Conservation (phyloP, 805 yeast species). For the Lipomyces lipofer region DNA sequence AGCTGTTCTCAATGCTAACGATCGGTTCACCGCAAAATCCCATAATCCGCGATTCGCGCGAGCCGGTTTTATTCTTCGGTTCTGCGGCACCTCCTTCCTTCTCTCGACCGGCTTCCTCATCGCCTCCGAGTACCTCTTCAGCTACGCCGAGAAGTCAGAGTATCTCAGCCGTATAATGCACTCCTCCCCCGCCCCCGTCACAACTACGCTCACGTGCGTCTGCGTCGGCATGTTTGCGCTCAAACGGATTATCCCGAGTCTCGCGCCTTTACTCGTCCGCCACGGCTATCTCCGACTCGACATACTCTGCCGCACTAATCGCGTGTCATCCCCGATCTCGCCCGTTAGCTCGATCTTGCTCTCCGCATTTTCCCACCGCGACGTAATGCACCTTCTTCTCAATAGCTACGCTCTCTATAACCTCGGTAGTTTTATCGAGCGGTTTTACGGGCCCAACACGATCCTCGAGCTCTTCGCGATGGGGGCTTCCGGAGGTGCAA, state of each 20-base stretch:
- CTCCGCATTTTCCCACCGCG: slow-evolving; percentile 27
- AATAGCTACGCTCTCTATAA: slow-evolving; percentile 22
- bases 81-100: slow-evolving; percentile 9
- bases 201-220: slow-evolving; percentile 12
- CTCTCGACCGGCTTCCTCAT: slow-evolving; percentile 7
- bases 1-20: background rate
- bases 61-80: slow-evolving; percentile 11
- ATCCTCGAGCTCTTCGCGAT: slow-evolving; percentile 17
- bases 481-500: slow-evolving; percentile 11
- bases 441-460: slow-evolving; percentile 8
- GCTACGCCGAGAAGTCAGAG: background rate
- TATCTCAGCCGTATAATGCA: background rate
- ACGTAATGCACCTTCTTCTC: slow-evolving; percentile 14
- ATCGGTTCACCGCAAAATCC: background rate
- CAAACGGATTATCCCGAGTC: slow-evolving; percentile 14
- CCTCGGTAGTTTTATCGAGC: slow-evolving; percentile 22
- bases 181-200: slow-evolving; percentile 18
- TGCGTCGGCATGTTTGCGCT: slow-evolving; percentile 16
- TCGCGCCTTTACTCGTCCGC: slow-evolving; percentile 18
- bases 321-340: slow-evolving; percentile 9
- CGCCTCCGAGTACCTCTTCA: background rate
- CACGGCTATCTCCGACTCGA: slow-evolving; percentile 24
- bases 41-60: slow-evolving; percentile 1
- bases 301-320: slow-evolving; percentile 2
- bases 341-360: slow-evolving; percentile 11